Evolutionary conservation across 208 protist genomes (phyloP).

Genomic region (Acanthamoeba castellanii): DNA sequence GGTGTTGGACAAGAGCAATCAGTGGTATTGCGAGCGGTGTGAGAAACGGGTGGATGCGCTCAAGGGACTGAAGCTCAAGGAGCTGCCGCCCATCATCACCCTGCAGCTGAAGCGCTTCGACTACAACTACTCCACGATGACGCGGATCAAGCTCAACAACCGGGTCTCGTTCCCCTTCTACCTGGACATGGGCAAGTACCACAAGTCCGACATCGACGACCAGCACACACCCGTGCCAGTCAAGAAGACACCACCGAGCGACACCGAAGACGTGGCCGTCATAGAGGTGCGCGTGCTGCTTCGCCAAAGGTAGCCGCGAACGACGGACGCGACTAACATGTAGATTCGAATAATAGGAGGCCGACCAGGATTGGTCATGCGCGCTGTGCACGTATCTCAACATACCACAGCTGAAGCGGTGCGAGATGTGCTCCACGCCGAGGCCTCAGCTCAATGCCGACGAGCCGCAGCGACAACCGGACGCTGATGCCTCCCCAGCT

Average conservation of each 20-base stretch:
- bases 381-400: conserved; percentile 63
- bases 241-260: neutral
- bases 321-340: too few species aligned
- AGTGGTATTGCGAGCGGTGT: conserved; percentile 78
- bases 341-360: neutral
- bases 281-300: neutral
- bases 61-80: conserved; percentile 80
- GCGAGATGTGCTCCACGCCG: conserved; percentile 67
- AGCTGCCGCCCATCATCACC: conserved; percentile 82
- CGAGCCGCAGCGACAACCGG: neutral
- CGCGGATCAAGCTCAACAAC: conserved; percentile 84
- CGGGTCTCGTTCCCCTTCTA: conserved; percentile 76
- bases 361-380: conserved; percentile 37
- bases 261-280: neutral
- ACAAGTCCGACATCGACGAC: neutral
- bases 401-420: conserved; percentile 1
- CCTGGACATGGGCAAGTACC: conserved; percentile 77
- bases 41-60: conserved; percentile 77
- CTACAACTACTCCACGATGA: conserved; percentile 83
- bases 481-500: neutral
- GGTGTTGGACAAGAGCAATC: conserved; percentile 54
- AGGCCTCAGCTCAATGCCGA: neutral
- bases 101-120: conserved; percentile 87
- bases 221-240: neutral
- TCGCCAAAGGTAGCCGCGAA: too few species aligned